These are phyloP conservation scores for Dothiorella sarmentorum DNA, from an alignment of 2,329 filamentous ascomycete genomes.

Conservation along the genomic window DNA sequence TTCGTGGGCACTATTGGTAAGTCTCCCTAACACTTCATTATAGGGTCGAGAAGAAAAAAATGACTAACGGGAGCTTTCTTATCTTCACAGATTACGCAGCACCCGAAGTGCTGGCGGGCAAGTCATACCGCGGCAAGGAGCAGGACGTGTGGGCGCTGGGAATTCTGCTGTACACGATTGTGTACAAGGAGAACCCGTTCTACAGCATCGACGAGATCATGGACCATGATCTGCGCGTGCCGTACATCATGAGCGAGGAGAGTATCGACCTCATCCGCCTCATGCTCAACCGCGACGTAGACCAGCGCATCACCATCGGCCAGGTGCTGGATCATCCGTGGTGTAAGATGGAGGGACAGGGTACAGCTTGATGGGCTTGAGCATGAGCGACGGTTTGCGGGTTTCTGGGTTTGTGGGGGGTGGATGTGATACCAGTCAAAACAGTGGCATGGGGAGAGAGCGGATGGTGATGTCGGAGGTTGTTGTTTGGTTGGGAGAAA, in stretches of 20 bases:
- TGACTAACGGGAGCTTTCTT: not conserved
- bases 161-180: constrained; percentile 95
- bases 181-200: constrained; percentile 99
- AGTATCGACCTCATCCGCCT: constrained; percentile 86
- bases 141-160: constrained; percentile 98
- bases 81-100: constrained; percentile 81
- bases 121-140: constrained; percentile 89
- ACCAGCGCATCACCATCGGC: constrained; percentile 77
- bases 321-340: constrained; percentile 89
- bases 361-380: not conserved
- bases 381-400: too few species aligned
- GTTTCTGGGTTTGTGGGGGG: too few species aligned
- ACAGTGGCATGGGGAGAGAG: too few species aligned
- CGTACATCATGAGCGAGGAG: constrained; percentile 82
- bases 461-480: too few species aligned
- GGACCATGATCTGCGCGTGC: constrained; percentile 89
- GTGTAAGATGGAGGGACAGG: constrained; percentile 45
- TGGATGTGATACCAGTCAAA: too few species aligned
- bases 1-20: constrained; percentile 97
- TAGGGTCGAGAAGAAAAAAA: not conserved
- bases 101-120: constrained; percentile 92
- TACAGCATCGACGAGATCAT: constrained; percentile 99
- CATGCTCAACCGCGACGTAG: constrained; percentile 91
- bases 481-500: too few species aligned
- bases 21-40: constrained; percentile 29